phyloP scores from a whole-genome alignment of 768 basidiomycete genomes.

The Kwoniella bestiolae region DNA sequence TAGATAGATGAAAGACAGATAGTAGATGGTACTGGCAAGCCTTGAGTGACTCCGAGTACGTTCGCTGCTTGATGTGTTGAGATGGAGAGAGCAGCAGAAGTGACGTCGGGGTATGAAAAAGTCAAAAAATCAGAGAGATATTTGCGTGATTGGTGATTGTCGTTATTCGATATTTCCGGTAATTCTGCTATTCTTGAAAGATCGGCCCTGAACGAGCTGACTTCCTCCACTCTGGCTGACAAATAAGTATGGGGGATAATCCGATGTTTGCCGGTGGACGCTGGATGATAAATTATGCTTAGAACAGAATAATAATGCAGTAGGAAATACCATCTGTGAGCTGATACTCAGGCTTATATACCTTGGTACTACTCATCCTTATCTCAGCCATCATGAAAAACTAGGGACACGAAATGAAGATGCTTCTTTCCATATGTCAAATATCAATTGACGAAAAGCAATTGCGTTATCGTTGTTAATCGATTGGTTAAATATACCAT shows the following conservation, averaged over 20 bases:
- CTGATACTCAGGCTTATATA: too few species aligned
- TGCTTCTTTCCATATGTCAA: not conserved
- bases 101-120: not conserved
- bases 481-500: too few species aligned
- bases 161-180: not conserved
- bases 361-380: not conserved
- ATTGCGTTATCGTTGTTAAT: not conserved
- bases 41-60: too few species aligned
- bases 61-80: too few species aligned
- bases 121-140: not conserved
- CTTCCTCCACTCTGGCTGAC: not conserved
- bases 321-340: too few species aligned
- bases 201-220: not conserved
- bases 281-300: not conserved
- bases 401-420: not conserved
- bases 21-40: too few species aligned
- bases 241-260: not conserved
- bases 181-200: not conserved
- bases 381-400: not conserved
- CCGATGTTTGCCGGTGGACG: not conserved
- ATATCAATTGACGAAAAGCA: not conserved
- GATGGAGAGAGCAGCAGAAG: not conserved
- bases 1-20: too few species aligned
- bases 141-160: not conserved
- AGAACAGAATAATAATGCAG: too few species aligned